Evolutionary conservation across 192 early-diverging fungal species (phyloP).

Genomic region (Jimgerdemannia lactiflua): DNA sequence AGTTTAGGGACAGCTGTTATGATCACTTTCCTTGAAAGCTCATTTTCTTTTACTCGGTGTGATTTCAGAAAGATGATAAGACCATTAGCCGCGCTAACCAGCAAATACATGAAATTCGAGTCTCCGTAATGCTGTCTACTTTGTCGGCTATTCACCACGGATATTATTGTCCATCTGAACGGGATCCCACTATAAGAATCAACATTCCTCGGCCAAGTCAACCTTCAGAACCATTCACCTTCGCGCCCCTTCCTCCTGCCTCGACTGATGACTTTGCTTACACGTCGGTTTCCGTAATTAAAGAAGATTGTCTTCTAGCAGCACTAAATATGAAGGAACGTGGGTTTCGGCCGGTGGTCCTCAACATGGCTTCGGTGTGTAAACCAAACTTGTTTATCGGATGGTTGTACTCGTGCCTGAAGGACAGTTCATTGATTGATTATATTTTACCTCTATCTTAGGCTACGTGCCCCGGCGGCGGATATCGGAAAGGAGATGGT

Average conservation of each 20-base stretch:
- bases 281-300: not conserved
- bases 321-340: not conserved
- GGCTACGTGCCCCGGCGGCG: conserved; percentile 30
- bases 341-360: not conserved
- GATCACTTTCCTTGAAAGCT: not conserved
- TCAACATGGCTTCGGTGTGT: not conserved
- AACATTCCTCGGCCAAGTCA: not conserved
- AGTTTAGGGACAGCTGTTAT: not conserved
- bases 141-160: not conserved
- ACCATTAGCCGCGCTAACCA: not conserved
- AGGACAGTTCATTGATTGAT: not conserved
- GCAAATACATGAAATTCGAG: not conserved
- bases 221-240: not conserved
- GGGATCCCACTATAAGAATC: not conserved
- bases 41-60: not conserved
- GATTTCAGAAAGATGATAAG: not conserved
- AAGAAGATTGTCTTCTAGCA: not conserved
- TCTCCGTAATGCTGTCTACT: not conserved
- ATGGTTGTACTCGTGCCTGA: not conserved
- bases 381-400: not conserved
- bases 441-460: not conserved
- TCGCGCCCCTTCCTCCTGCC: not conserved
- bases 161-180: not conserved
- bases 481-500: conserved; percentile 42
- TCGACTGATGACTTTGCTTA: not conserved